Evolutionary conservation across 148 eudicot species (phyloP).

Genomic region (Amaranthus cruentus): DNA sequence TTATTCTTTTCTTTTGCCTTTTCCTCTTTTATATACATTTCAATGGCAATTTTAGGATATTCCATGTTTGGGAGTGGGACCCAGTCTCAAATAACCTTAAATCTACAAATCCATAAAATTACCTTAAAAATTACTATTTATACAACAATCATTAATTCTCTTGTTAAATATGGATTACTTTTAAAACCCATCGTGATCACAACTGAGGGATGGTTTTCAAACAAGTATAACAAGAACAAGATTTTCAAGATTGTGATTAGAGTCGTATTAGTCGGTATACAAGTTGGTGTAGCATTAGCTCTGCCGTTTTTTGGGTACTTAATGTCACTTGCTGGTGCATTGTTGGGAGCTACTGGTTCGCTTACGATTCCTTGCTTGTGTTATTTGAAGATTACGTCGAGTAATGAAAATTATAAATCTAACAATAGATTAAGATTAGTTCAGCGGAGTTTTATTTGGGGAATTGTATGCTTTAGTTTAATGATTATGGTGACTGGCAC

Average conservation of each 20-base stretch:
- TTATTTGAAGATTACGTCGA: conserved; percentile 22
- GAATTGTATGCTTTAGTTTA: not conserved
- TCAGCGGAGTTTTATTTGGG: not conserved
- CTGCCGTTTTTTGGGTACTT: conserved; percentile 13
- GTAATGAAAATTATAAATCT: not conserved
- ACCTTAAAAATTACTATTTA: too few species aligned
- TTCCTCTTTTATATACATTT: not conserved
- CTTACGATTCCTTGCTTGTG: conserved; percentile 32
- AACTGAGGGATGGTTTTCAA: conserved; percentile 26
- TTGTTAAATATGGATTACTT: too few species aligned
- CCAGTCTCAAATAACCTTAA: conserved; percentile 6
- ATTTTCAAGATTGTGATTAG: conserved; percentile 16
- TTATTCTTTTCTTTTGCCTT: not conserved
- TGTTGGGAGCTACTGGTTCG: conserved; percentile 23
- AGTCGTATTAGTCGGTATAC: conserved; percentile 25
- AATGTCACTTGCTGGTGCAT: conserved; percentile 26
- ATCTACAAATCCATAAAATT: too few species aligned
- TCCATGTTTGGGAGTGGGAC: not conserved
- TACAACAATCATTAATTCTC: too few species aligned
- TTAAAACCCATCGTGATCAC: not conserved
- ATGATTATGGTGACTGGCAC: conserved; percentile 9
- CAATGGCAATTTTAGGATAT: conserved; percentile 18
- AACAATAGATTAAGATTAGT: not conserved
- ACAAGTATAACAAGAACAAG: conserved; percentile 13
- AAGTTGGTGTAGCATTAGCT: conserved; percentile 17